Percentiles rank a stretch among this genome's conserved stretches.
These are phyloP conservation scores for Cutaneotrichosporon cavernicola DNA, from an alignment of 1,284 basidiomycete genomes.

Conservation along the genomic window DNA sequence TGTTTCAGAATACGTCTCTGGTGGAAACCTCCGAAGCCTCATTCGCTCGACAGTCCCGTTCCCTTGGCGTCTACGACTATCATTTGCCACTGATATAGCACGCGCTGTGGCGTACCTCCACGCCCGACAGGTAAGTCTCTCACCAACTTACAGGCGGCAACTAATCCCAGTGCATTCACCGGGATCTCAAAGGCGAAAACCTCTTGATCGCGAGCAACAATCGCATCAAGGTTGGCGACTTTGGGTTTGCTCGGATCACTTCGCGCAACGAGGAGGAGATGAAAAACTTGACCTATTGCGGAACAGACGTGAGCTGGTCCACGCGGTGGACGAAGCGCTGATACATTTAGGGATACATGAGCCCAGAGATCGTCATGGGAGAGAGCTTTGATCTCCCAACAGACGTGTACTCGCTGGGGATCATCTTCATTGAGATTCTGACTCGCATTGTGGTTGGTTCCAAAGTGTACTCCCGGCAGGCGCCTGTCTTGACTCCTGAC, in stretches of 20 bases:
- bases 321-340: neutral
- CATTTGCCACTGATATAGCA: conserved; percentile 90
- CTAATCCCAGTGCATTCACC: conserved; percentile 56
- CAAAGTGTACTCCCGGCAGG: conserved; percentile 70
- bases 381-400: conserved; percentile 89
- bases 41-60: conserved; percentile 73
- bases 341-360: conserved; percentile 52
- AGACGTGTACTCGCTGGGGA: conserved; percentile 89
- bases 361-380: conserved; percentile 86
- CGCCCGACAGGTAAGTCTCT: conserved; percentile 64
- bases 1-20: conserved; percentile 74
- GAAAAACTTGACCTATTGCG: conserved; percentile 90
- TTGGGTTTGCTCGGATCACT: conserved; percentile 80
- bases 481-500: conserved; percentile 78
- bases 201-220: conserved; percentile 90
- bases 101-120: conserved; percentile 96
- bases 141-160: neutral
- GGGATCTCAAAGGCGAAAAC: conserved; percentile 95
- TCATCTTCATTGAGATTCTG: conserved; percentile 91
- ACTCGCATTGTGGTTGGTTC: conserved; percentile 77
- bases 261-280: conserved; percentile 87
- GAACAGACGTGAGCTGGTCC: conserved; percentile 74
- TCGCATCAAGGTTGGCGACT: conserved; percentile 93
- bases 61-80: conserved; percentile 85
- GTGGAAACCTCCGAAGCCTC: conserved; percentile 77